These are phyloP conservation scores for Penicillium olsonii DNA, from an alignment of 2,329 filamentous ascomycete species.

Conservation along the genomic window DNA sequence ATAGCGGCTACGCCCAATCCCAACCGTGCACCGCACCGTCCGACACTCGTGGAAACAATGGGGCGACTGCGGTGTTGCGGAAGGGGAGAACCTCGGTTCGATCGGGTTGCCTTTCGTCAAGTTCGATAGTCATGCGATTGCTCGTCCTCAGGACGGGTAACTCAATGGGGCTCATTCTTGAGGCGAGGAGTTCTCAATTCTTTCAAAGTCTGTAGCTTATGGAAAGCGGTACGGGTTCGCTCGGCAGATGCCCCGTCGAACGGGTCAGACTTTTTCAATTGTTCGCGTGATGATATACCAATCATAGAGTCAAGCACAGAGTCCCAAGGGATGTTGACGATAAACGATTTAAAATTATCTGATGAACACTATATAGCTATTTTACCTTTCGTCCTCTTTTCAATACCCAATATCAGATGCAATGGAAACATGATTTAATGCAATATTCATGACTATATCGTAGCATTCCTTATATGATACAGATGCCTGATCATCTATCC, in stretches of 20 bases:
- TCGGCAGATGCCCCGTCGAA: conserved; percentile 66
- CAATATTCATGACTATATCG: conserved; percentile 17
- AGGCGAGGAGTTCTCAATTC: conserved; percentile 79
- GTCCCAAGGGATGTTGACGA: conserved; percentile 51
- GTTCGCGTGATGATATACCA: conserved; percentile 87
- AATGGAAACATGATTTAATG: conserved; percentile 9
- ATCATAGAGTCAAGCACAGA: conserved; percentile 99
- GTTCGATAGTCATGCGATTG: conserved; percentile 99
- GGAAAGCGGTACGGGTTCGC: conserved; percentile 49
- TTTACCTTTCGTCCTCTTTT: conserved; percentile 1
- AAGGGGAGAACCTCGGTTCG: conserved; percentile 33
- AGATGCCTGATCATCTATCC: conserved; percentile 8
- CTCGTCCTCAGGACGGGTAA: conserved; percentile 63
- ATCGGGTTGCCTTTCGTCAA: conserved; percentile 77
- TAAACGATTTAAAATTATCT: conserved; percentile 52
- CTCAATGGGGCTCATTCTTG: conserved; percentile 99
- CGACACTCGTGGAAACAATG: conserved; percentile 50
- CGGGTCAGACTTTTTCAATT: conserved; percentile 60
- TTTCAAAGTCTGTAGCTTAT: conserved; percentile 56
- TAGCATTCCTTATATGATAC: conserved; percentile 15
- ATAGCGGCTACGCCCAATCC: conserved; percentile 72
- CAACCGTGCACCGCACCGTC: conserved; percentile 49
- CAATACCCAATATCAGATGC: not conserved
- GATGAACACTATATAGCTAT: conserved; percentile 41
- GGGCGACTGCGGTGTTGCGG: conserved; percentile 36